A percentile compares a stretch with the other conserved stretches of the same genome.
Evolutionary conservation across 371 early-diverging fungal genomes (phyloP).

Genomic region (Smittium culicis): DNA sequence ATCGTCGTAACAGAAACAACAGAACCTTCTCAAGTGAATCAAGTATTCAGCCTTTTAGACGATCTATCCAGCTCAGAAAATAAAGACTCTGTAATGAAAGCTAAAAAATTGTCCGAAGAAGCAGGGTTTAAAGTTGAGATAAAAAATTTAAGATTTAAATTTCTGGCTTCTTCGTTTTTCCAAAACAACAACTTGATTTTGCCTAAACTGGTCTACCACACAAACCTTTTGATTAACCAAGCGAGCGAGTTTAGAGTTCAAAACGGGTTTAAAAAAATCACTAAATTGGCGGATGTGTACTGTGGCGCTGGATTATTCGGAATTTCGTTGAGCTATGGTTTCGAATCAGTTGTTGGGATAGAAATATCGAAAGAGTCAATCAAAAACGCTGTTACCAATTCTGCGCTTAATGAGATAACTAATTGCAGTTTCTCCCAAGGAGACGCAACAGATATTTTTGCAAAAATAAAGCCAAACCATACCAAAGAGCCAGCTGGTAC

Average conservation of each 20-base stretch:
- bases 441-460: slow-evolving; percentile 40
- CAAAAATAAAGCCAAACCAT: slow-evolving; percentile 26
- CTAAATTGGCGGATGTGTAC: slow-evolving; percentile 46
- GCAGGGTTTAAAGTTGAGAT: slow-evolving; percentile 16
- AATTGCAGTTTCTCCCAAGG: slow-evolving; percentile 42
- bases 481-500: too few relatives aligned
- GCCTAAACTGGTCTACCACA: slow-evolving; percentile 38
- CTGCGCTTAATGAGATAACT: slow-evolving; percentile 37
- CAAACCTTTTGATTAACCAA: slow-evolving; percentile 29
- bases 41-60: not conserved
- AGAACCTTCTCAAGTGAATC: not conserved
- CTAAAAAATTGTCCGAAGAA: not conserved
- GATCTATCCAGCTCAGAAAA: not conserved
- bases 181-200: slow-evolving; percentile 49
- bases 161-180: slow-evolving; percentile 43
- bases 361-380: slow-evolving; percentile 43
- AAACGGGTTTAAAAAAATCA: slow-evolving; percentile 20
- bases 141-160: slow-evolving; percentile 28
- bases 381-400: slow-evolving; percentile 41
- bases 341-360: slow-evolving; percentile 46
- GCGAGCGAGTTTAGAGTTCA: slow-evolving; percentile 9
- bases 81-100: not conserved
- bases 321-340: slow-evolving; percentile 37
- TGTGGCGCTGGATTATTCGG: slow-evolving; percentile 58
- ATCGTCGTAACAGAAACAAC: not conserved